phyloP scores from a whole-genome alignment of 1,284 basidiomycete genomes.

The Meripilus lineatus region DNA sequence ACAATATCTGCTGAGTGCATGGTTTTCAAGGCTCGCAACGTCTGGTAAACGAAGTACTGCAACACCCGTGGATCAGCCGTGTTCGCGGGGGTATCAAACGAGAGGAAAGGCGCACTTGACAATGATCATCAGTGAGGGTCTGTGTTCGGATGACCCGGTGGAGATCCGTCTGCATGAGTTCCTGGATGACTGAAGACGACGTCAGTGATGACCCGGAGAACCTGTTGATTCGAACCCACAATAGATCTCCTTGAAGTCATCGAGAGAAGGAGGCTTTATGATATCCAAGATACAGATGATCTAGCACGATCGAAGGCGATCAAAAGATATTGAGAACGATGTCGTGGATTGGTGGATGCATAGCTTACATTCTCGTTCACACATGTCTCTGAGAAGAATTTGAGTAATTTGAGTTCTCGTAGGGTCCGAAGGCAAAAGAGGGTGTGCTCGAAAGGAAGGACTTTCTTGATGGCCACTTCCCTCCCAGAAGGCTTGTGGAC shows the following conservation, averaged over 20 bases:
- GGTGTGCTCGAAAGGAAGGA: constrained; percentile 81
- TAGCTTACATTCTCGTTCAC: constrained; percentile 67
- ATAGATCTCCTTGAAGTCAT: constrained; percentile 82
- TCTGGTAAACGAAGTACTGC: constrained; percentile 72
- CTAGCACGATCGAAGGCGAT: constrained; percentile 33
- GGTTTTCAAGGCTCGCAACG: constrained; percentile 80
- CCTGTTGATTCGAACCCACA: constrained; percentile 37
- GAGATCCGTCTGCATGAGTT: constrained; percentile 88
- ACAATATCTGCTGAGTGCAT: constrained; percentile 78
- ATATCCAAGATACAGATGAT: constrained; percentile 88
- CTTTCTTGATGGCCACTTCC: constrained; percentile 79
- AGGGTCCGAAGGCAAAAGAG: constrained; percentile 77
- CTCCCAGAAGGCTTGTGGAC: constrained; percentile 58
- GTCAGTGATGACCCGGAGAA: neutral
- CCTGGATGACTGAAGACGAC: constrained; percentile 64
- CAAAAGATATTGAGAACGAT: too few species aligned
- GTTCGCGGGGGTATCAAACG: neutral
- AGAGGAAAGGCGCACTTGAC: constrained; percentile 46
- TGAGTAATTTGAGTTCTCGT: constrained; percentile 76
- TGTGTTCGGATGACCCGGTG: constrained; percentile 90
- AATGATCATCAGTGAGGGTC: constrained; percentile 86
- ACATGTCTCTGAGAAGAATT: constrained; percentile 80
- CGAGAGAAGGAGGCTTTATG: constrained; percentile 71
- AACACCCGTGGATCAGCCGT: constrained; percentile 7
- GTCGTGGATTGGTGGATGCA: neutral